Conservation (phyloP, 495 filamentous ascomycete species). For the Aspergillus mulundensis region DNA sequence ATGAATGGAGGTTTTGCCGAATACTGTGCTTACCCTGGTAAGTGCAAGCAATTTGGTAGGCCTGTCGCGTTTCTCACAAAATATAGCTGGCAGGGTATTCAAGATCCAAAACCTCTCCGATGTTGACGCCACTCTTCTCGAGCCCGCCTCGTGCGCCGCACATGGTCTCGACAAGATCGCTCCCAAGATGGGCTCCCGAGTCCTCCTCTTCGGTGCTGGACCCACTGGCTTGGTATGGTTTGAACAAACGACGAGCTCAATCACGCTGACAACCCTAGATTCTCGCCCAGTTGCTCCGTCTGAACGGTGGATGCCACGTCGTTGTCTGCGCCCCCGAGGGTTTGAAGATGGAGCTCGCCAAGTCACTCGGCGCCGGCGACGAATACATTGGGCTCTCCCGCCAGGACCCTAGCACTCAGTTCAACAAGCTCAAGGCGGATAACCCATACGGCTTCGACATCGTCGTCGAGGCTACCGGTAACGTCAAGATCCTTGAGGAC, state of each 20-base stretch:
- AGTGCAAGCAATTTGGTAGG: background rate
- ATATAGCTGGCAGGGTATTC: slow-evolving; percentile 60
- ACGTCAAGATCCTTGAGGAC: slow-evolving; percentile 63
- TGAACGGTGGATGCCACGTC: slow-evolving; percentile 61
- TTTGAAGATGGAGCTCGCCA: slow-evolving; percentile 66
- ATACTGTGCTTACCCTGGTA: slow-evolving; percentile 51
- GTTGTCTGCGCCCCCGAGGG: slow-evolving; percentile 63
- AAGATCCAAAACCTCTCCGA: slow-evolving; percentile 66
- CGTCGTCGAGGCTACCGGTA: slow-evolving; percentile 61
- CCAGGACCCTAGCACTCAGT: slow-evolving; percentile 50
- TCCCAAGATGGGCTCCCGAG: slow-evolving; percentile 62
- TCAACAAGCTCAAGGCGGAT: slow-evolving; percentile 56
- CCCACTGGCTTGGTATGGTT: slow-evolving; percentile 55
- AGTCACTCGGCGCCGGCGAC: slow-evolving; percentile 62
- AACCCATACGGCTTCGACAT: slow-evolving; percentile 73
- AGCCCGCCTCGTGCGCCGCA: slow-evolving; percentile 67
- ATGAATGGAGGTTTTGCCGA: slow-evolving; percentile 69
- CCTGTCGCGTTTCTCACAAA: slow-evolving; percentile 21
- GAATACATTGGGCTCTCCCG: slow-evolving; percentile 60
- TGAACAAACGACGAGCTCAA: too few species aligned
- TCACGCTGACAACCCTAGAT: slow-evolving; percentile 17
- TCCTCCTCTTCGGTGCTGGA: slow-evolving; percentile 64
- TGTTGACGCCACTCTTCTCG: slow-evolving; percentile 67
- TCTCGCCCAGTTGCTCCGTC: slow-evolving; percentile 58
- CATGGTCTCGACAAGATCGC: slow-evolving; percentile 71